phyloP scores from a whole-genome alignment of 2,329 filamentous ascomycete species.

The Venturia effusa region DNA sequence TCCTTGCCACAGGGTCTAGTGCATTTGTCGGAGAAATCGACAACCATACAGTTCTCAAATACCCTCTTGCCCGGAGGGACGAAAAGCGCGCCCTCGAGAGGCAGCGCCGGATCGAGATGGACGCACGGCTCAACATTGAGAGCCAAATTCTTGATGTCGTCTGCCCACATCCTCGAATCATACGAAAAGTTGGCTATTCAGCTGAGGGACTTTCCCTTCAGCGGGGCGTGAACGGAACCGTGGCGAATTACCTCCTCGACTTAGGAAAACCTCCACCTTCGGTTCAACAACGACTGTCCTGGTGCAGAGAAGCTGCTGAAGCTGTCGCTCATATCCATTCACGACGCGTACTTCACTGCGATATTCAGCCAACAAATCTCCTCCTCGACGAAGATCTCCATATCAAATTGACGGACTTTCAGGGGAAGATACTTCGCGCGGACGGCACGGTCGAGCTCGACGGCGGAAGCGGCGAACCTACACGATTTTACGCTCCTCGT shows the following conservation, averaged over 20 bases:
- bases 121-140: constrained; percentile 14
- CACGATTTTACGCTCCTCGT: constrained; percentile 16
- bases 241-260: constrained; percentile 12
- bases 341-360: constrained; percentile 29
- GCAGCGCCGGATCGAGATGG: constrained; percentile 11
- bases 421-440: constrained; percentile 22
- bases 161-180: constrained; percentile 13
- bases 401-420: constrained; percentile 28
- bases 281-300: not conserved
- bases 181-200: constrained; percentile 12
- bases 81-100: not conserved
- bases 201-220: constrained; percentile 15
- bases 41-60: constrained; percentile 16
- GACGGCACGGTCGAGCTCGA: constrained; percentile 15
- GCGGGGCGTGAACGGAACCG: constrained; percentile 14
- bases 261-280: not conserved
- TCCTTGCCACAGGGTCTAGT: constrained; percentile 9
- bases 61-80: constrained; percentile 12
- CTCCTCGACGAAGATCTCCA: constrained; percentile 25
- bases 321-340: constrained; percentile 26
- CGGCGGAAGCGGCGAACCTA: constrained; percentile 17
- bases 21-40: constrained; percentile 15
- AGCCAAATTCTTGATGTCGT: constrained; percentile 12
- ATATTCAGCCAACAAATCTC: constrained; percentile 30
- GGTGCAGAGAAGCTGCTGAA: constrained; percentile 13